Evolutionary conservation across 768 basidiomycete species (phyloP), one percentile per base, ranked within the genome.

Genomic region (Porphyrellus cyaneotinctus): DNA sequence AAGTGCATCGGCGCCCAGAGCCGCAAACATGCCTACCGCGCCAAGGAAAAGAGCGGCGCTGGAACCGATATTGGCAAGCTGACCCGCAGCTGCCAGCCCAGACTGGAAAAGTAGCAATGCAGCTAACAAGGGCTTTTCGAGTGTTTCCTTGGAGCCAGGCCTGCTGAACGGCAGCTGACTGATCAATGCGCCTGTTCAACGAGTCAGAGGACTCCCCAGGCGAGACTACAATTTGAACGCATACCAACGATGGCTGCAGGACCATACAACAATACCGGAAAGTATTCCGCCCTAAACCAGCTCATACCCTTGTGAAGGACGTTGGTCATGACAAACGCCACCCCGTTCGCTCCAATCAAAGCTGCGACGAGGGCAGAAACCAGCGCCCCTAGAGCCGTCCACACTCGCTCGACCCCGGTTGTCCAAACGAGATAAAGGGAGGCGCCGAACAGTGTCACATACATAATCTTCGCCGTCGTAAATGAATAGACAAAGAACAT

Each of bases 231-330:
- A 49, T 20, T 33, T 22, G 36, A 47, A 36, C 39, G 70, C 80
- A 30, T 58, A 87, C 91, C 91, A 14, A 88, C 71, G 14, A 91
- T 62, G 0, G 84, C 82, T 2, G 89, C 78, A 14, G 91, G 88
- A 3, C 78, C 88, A 62, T 91, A 98, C 20, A 97, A 69, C 20
- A 77, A 63, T 10, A 95, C 57, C 2, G 80, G 77, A 11, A 78
- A 76, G 58, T 84, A 78, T 55, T 90, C 89, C 37, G 75, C 79
- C 15, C 79, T 75, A 69, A 91, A 97, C 94, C 94, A 97, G 61
- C 88, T 88, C 81, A 95, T 80, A 0, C 81, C 77, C 67, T 81
- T 86, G 9, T 80, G 76, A 20, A 92, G 65, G 1, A 82, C 78
- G 6, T 66, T 64, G 24, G 70, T 67, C 83, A 95, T 87, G 13